Evolutionary conservation across 73 alveolate species (phyloP), one percentile per base, ranked within the genome.

Genomic region (Durusdinium trenchii): DNA sequence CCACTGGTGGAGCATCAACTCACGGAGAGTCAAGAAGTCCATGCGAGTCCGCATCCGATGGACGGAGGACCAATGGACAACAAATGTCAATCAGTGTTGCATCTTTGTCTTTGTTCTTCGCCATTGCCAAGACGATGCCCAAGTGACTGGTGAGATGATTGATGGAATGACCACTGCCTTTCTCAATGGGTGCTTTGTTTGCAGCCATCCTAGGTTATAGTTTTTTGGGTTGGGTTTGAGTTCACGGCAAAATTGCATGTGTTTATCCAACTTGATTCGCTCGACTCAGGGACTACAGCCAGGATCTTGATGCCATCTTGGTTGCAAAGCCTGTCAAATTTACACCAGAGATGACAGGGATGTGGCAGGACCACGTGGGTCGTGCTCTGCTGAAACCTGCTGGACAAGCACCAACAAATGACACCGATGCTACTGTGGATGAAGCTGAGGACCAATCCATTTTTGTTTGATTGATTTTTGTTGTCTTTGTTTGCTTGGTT

Each of bases 361-460:
- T 86, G 95, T 86, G 82, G 79, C 95, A 86, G 61, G 95, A 86
- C 43, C 83, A 86, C 26, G 83, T 86, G 10, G 95, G 83, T 36
- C 36, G 52, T 3, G 52, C 76, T 7, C 38, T 83, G 64, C 51
- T 51, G 38, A 48, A 38, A n/a, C 76, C 94, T 12, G 36, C 52
- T 35, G 94, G 40, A 48, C 48, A 35, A 7, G 5, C 54, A 10
- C 54, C n/a, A 0, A 6, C 10, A 45, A 48, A 60, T 4, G 46
- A 30, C 42, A 36, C 57, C 20, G 69, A 45, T 18, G 57, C 62
- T 30, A 83, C 43, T 3, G 83, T 86, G 47, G 95, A 43, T 40
- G 60, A 57, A 86, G 83, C 82, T 5, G 64, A 60, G 60, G 95
- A 54, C 46, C 1, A 4, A 38, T 3, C 47, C 18, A 36, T 40